Conservation (phyloP, 2,329 filamentous ascomycete genomes). For the Pseudopyrenochaeta lycopersici region DNA sequence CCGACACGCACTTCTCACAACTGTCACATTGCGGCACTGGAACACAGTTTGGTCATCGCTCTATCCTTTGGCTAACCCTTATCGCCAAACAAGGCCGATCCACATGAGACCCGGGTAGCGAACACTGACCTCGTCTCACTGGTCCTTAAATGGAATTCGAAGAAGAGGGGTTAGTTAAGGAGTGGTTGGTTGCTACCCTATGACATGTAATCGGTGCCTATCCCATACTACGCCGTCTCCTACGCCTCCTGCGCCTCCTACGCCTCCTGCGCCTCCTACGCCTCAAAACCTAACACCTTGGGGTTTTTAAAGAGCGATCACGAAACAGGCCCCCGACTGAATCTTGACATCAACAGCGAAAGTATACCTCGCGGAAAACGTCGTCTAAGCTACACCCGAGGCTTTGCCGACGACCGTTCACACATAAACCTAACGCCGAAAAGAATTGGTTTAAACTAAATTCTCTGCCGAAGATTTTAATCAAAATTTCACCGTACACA, state of each 20-base stretch:
- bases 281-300: neutral
- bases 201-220: neutral
- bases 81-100: neutral
- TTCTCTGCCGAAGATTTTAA: neutral
- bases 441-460: neutral
- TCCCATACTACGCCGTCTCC: neutral
- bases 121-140: neutral
- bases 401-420: neutral
- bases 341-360: slow-evolving; percentile 1
- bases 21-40: neutral
- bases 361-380: neutral
- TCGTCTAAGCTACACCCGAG: neutral
- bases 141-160: neutral
- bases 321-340: neutral
- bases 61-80: neutral
- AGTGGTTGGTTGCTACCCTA: neutral
- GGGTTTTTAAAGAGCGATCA: neutral
- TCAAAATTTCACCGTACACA: neutral
- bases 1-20: slow-evolving; percentile 4
- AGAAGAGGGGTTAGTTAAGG: neutral
- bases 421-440: neutral
- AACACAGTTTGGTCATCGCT: neutral
- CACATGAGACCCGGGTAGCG: neutral
- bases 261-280: slow-evolving; percentile 4
- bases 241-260: neutral